Percentiles rank a stretch among this genome's conserved stretches.
Conservation (phyloP, 768 basidiomycete genomes). For the Naganishia onofrii region DNA sequence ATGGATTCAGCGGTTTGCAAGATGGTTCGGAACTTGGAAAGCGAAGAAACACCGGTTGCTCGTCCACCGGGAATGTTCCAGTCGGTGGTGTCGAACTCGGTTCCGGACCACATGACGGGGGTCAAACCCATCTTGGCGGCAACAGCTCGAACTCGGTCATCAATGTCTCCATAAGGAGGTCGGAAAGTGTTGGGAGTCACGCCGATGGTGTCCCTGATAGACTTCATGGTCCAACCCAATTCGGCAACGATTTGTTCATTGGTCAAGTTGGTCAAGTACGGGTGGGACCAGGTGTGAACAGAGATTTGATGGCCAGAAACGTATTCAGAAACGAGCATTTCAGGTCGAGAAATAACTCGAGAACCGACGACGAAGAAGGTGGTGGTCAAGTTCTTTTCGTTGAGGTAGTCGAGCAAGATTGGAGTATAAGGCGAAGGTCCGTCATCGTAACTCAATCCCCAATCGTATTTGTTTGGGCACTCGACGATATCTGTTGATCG, state of each 20-base stretch:
- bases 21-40: conserved; percentile 69
- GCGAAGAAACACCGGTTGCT: conserved; percentile 61
- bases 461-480: conserved; percentile 67
- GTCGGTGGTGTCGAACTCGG: conserved; percentile 74
- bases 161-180: conserved; percentile 67
- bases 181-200: conserved; percentile 73
- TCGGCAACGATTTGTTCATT: conserved; percentile 81
- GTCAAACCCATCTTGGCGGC: conserved; percentile 75
- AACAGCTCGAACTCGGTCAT: conserved; percentile 79
- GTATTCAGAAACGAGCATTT: conserved; percentile 70
- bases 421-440: conserved; percentile 77
- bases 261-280: conserved; percentile 70
- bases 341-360: conserved; percentile 70
- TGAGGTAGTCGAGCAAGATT: conserved; percentile 68
- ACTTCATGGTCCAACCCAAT: conserved; percentile 79
- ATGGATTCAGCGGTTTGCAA: conserved; percentile 60
- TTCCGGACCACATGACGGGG: conserved; percentile 75
- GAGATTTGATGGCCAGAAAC: conserved; percentile 75
- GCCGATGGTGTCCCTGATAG: conserved; percentile 75
- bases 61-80: conserved; percentile 74
- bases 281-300: conserved; percentile 85
- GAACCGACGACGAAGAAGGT: conserved; percentile 90
- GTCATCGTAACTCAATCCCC: conserved; percentile 62
- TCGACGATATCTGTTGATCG: conserved; percentile 65
- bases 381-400: conserved; percentile 64